Conservation (phyloP, 495 filamentous ascomycete species). For the Mycothermus thermophilus region DNA sequence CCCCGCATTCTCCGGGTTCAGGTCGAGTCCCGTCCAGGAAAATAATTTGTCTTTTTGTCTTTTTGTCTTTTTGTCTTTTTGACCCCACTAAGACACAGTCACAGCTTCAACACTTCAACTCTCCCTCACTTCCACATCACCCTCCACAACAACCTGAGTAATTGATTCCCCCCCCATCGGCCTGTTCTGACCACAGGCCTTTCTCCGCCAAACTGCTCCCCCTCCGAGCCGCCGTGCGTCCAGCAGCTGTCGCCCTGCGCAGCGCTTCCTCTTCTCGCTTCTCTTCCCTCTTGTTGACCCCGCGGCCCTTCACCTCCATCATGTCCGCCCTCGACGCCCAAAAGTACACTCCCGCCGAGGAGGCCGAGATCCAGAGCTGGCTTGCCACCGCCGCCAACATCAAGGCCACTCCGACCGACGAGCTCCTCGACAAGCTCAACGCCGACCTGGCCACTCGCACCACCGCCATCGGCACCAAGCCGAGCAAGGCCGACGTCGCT, state of each 20-base stretch:
- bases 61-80: conserved; percentile 1
- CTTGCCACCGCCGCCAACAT: conserved; percentile 58
- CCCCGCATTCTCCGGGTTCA: conserved; percentile 7
- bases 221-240: conserved; percentile 24
- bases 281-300: conserved; percentile 5
- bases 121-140: neutral
- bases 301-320: conserved; percentile 10
- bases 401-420: conserved; percentile 43
- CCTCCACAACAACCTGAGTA: no score
- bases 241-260: conserved; percentile 28
- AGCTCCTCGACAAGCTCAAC: conserved; percentile 65
- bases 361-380: conserved; percentile 80
- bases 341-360: conserved; percentile 61
- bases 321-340: conserved; percentile 53
- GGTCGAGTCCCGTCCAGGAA: no score
- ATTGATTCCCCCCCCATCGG: no score
- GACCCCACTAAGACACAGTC: no score
- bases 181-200: no score
- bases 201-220: conserved; percentile 38
- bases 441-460: conserved; percentile 75
- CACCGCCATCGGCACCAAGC: conserved; percentile 79
- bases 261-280: conserved; percentile 20
- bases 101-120: neutral
- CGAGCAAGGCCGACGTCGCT: conserved; percentile 77
- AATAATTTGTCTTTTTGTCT: no score